These are phyloP conservation scores for Exsudoporus frostii DNA, from an alignment of 768 basidiomycete species.

Conservation along the genomic window DNA sequence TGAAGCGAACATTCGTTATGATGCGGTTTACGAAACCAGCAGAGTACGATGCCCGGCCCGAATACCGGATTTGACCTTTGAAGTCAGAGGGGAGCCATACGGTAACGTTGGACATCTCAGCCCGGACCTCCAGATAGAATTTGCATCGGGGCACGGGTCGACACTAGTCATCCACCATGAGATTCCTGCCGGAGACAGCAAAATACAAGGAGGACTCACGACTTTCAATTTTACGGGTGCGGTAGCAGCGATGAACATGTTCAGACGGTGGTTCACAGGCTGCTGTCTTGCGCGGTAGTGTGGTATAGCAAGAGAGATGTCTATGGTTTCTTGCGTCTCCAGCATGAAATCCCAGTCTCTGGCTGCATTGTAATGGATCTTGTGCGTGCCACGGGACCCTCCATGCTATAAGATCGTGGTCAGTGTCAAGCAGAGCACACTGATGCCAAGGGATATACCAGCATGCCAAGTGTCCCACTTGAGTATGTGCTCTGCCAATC, in stretches of 20 bases:
- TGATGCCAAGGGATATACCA: constrained; percentile 9
- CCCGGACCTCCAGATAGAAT: constrained; percentile 64
- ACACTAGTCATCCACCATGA: constrained; percentile 40
- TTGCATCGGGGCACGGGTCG: constrained; percentile 50
- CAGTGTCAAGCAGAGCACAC: background rate
- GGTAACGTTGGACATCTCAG: constrained; percentile 65
- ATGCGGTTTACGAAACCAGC: constrained; percentile 74
- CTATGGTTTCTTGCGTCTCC: constrained; percentile 48
- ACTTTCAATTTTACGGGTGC: constrained; percentile 67
- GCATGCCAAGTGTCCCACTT: constrained; percentile 12
- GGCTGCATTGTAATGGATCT: constrained; percentile 59
- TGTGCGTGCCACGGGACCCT: constrained; percentile 49
- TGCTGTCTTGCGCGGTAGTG: constrained; percentile 77
- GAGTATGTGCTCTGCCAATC: constrained; percentile 23
- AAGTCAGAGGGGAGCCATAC: constrained; percentile 81
- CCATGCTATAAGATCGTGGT: constrained; percentile 18
- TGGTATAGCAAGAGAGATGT: constrained; percentile 67
- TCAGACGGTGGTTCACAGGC: constrained; percentile 67
- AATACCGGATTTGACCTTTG: constrained; percentile 59
- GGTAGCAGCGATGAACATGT: constrained; percentile 58
- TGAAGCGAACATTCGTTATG: constrained; percentile 48
- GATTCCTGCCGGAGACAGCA: background rate
- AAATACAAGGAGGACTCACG: constrained; percentile 42
- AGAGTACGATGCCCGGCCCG: constrained; percentile 55
- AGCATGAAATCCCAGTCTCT: constrained; percentile 71